phyloP scores from a whole-genome alignment of 192 early-diverging fungal genomes.

The Coemansia sp. region DNA sequence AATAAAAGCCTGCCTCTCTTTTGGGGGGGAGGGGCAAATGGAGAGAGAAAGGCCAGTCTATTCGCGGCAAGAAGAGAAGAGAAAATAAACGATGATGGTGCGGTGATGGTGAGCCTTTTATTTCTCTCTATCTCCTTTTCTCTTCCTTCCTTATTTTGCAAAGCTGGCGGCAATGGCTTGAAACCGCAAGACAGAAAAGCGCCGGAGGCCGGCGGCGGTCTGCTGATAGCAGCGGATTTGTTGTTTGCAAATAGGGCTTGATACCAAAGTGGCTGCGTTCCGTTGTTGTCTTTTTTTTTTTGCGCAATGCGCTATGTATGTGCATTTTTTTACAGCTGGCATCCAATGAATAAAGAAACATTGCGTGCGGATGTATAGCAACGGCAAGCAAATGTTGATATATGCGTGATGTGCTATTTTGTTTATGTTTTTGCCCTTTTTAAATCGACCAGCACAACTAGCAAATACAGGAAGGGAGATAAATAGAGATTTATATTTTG shows the following conservation, averaged over 20 bases:
- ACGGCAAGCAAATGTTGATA: neutral
- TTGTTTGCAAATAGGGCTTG: neutral
- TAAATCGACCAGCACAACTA: no score
- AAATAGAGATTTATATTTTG: no score
- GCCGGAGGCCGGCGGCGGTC: neutral
- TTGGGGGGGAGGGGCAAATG: neutral
- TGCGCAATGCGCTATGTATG: neutral
- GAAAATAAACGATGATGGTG: neutral
- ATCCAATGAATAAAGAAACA: neutral
- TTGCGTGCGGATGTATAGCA: neutral
- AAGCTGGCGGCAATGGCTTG: neutral
- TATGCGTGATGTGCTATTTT: neutral
- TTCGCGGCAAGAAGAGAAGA: no score
- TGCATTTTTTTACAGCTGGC: neutral
- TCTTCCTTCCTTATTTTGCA: neutral
- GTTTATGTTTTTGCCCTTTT: neutral
- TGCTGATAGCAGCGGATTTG: conserved; percentile 1
- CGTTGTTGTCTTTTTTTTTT: neutral
- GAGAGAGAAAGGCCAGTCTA: neutral
- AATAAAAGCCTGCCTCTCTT: neutral
- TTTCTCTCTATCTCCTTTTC: no score
- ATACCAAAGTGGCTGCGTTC: neutral
- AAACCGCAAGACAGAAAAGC: neutral
- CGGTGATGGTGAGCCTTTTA: neutral
- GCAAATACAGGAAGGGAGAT: no score